Evolutionary conservation across 768 basidiomycete species (phyloP).

Genomic region (Hydnum rufescens): DNA sequence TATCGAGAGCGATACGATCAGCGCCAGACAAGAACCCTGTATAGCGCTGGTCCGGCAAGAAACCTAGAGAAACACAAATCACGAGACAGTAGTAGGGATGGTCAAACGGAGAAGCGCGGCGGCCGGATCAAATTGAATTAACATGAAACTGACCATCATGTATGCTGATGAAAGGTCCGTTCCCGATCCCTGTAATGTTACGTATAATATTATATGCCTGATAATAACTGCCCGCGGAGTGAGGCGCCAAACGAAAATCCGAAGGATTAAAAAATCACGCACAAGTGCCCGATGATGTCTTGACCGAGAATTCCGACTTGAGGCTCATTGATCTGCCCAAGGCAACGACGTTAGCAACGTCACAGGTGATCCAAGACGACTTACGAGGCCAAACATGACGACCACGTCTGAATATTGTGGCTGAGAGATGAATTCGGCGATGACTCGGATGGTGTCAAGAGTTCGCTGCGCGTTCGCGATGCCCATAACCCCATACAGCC

Average conservation of each 20-base stretch:
- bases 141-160: conserved; percentile 32
- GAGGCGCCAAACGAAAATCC: background rate
- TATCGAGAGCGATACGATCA: conserved; percentile 41
- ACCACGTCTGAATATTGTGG: conserved; percentile 43
- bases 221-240: conserved; percentile 16
- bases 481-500: conserved; percentile 58
- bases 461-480: conserved; percentile 68
- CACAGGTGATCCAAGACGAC: background rate
- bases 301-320: conserved; percentile 14
- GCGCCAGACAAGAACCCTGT: conserved; percentile 25
- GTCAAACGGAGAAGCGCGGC: background rate
- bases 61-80: conserved; percentile 23
- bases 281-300: conserved; percentile 16
- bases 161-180: conserved; percentile 32
- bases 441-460: conserved; percentile 51
- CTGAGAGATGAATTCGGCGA: conserved; percentile 67
- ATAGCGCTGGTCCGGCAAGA: background rate
- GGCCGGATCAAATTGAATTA: background rate
- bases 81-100: conserved; percentile 27
- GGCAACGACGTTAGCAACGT: background rate
- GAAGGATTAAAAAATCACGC: background rate
- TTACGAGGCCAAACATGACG: conserved; percentile 19
- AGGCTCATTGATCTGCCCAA: conserved; percentile 17
- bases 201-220: conserved; percentile 37
- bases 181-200: conserved; percentile 50